These are phyloP conservation scores for Phytophthora megakarya DNA, from an alignment of 352 stramenopile species.

Conservation along the genomic window DNA sequence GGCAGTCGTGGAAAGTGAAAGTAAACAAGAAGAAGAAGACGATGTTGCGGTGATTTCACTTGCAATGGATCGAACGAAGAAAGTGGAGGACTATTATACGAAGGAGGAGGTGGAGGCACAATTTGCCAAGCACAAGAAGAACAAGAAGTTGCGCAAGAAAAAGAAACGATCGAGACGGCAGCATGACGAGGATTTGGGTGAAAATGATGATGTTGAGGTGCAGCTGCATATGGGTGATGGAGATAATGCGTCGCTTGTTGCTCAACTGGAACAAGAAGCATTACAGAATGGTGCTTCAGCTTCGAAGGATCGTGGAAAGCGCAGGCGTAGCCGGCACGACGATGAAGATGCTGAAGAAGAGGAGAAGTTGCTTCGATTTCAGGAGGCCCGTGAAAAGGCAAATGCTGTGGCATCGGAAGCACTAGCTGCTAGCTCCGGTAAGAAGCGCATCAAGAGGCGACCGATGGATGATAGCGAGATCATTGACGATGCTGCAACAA, in stretches of 20 bases:
- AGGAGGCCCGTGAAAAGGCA: constrained; percentile 71
- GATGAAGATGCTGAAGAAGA: constrained; percentile 58
- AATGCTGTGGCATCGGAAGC: constrained; percentile 53
- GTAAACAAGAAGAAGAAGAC: constrained; percentile 38
- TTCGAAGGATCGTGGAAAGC: constrained; percentile 62
- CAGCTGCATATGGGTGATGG: constrained; percentile 25
- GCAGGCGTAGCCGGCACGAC: constrained; percentile 37
- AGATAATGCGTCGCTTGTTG: constrained; percentile 43
- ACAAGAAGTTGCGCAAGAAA: constrained; percentile 84
- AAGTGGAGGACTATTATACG: constrained; percentile 83
- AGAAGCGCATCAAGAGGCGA: constrained; percentile 52
- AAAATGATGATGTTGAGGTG: constrained; percentile 45
- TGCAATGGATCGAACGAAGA: constrained; percentile 52
- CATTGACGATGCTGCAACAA: constrained; percentile 52
- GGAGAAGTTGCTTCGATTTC: constrained; percentile 62
- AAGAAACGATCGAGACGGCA: constrained; percentile 63
- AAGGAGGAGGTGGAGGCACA: constrained; percentile 83
- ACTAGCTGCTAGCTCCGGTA: constrained; percentile 32
- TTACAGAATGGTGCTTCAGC: constrained; percentile 27
- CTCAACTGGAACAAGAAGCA: constrained; percentile 72
- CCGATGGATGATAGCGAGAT: constrained; percentile 44
- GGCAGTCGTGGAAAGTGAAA: constrained; percentile 4
- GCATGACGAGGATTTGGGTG: constrained; percentile 50
- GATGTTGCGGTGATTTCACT: constrained; percentile 66
- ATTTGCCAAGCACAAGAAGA: constrained; percentile 78